Base-by-base conservation (phyloP, 2,329 filamentous ascomycete species). In the Trichoderma koningiopsis region DNA sequence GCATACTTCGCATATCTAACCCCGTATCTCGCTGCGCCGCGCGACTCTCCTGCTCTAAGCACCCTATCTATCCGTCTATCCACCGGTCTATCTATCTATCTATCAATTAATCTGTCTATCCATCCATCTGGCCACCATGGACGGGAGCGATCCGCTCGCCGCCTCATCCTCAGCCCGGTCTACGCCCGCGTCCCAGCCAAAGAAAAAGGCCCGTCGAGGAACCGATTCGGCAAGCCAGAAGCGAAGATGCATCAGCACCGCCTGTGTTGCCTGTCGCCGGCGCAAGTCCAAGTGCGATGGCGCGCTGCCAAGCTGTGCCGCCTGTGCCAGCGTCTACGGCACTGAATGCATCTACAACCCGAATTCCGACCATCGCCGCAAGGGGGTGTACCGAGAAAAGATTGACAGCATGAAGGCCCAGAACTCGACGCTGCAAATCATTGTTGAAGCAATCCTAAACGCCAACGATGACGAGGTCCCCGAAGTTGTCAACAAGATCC, bases 321-420 rank as follows among this genome's bases (percentile, higher is more conserved):
- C 96, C n/a, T 99, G 96, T 81, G 89, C 92, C 71, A 97, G 94
- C 74, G 95, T 98, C 67, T 98, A 99, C 78, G 88, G 89, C 71
- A 96, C 92, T 71, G 89, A 92, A 81, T 97, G 96, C 79, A 86
- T 97, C 73, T 98, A 98, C 84, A 95, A 98, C 77, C 95, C 94
- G 4, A 96, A 94, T 77, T 97, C 94, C 70, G 96, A 99, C 79
- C 94, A 97, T 79, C 91, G 96, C 61, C 91, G 96, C 62, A 98
- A 98, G 79, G 96, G 96, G 70, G 96, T 98, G 60, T 98, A 98
- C 80, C 94, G 95, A 76, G 94, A 97, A 80, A 96, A 97, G 79
- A 89, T 92, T 29, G 94, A 97, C 79, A 93, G 88, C 76, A 86
- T 95, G 78, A 96, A 96, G 81, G 94, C 94, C 27, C 89, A 89